Base-by-base conservation (phyloP, 768 basidiomycete genomes). In the Asterophora lycoperdoides region DNA sequence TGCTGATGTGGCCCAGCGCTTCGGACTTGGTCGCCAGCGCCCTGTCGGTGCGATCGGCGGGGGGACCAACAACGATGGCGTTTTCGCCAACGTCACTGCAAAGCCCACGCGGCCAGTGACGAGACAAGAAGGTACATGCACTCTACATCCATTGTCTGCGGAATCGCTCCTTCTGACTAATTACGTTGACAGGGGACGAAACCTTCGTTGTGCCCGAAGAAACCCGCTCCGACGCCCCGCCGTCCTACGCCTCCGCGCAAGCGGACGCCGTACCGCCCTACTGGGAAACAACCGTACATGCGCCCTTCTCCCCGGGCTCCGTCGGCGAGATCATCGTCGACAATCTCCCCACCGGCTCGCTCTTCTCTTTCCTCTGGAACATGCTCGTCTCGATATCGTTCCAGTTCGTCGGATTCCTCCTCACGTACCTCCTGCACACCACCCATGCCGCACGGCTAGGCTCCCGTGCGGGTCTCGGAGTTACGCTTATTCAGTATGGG, bases 181-280 rank as follows among this genome's bases (percentile, higher is more conserved):
- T 41, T 20, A 29, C 38, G 41, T 4, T 43, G 15, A 4, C 52
- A 88, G 88, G 84, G 28, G 86, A 89, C 51, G 78, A 79, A 59
- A 80, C 76, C n/a, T 82, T 76, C 63, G 68, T 84, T 55, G 85
- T 87, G 33, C 92, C 93, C 6, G 93, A 97, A 65, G 87, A 92
- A 42, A 68, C 80, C 6, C 80, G 87, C 57, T 81, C 86, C 49
- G 86, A 94, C 49, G 83, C 85, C 0, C 93, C 94, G 4, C 96
- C 96, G 1, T 88, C 94, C 7, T 98, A 99, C 65, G 85, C 90
- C 11, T 76, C 83, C 26, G 96, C 96, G 8, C 85, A 94, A 62
- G 84, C 89, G 13, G 96, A 99, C 66, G 83, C 92, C n/a, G 93
- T 93, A 6, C 96, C 96, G 4, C 89, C 93, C 1, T 99, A 99